A percentile compares a stretch with the other conserved stretches of the same genome.
These are phyloP conservation scores for Nemania sp. DNA, from an alignment of 2,329 filamentous ascomycete species.

Conservation along the genomic window DNA sequence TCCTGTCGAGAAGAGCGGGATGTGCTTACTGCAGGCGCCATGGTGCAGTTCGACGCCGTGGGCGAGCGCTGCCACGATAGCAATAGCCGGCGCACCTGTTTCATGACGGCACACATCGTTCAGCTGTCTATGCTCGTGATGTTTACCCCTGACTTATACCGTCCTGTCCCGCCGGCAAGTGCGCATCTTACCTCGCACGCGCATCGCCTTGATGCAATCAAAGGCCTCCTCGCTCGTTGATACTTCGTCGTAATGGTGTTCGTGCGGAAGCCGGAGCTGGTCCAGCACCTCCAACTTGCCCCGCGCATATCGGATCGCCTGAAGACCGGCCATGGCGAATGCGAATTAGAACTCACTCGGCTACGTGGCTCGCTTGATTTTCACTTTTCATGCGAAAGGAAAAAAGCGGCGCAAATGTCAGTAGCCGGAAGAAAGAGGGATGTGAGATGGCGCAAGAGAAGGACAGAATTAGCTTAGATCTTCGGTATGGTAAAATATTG, in stretches of 20 bases:
- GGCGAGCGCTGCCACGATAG: conserved; percentile 91
- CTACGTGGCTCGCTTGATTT: no score
- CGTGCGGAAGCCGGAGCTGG: conserved; percentile 80
- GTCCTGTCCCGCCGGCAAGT: neutral
- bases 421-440: no score
- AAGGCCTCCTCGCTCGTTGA: conserved; percentile 74
- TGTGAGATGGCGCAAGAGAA: no score
- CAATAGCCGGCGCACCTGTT: conserved; percentile 85
- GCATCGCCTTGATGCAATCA: conserved; percentile 81
- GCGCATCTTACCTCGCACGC: conserved; percentile 59
- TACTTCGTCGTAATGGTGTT: conserved; percentile 76
- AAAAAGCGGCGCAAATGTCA: no score
- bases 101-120: neutral
- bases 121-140: no score
- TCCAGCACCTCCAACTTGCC: conserved; percentile 78
- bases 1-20: neutral
- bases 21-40: conserved; percentile 48
- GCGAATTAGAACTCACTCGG: neutral
- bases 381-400: no score
- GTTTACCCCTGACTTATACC: no score
- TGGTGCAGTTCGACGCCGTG: conserved; percentile 81
- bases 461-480: no score
- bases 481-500: no score
- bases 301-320: conserved; percentile 76
- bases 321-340: conserved; percentile 58